Conservation (phyloP, 345 rosid genomes). For the Aquilaria sinensis region DNA sequence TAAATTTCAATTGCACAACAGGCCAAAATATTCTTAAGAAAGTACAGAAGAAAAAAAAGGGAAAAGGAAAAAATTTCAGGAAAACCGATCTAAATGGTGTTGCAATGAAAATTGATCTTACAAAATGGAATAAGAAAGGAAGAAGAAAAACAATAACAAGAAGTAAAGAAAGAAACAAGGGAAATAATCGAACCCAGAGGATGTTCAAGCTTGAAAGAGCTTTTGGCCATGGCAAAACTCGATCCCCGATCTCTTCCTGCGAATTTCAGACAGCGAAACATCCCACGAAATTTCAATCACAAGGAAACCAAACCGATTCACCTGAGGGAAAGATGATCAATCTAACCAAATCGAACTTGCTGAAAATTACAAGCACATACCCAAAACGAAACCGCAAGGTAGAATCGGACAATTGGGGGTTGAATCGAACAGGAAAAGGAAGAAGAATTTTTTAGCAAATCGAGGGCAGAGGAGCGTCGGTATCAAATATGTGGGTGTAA, state of each 20-base stretch:
- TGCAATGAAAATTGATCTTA: background rate
- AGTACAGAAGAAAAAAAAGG: too few relatives aligned
- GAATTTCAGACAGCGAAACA: constrained; percentile 41
- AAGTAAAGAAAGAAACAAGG: background rate
- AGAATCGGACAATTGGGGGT: constrained; percentile 8
- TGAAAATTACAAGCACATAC: constrained; percentile 15
- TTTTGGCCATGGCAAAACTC: constrained; percentile 45
- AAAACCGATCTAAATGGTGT: too few relatives aligned
- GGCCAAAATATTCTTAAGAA: too few relatives aligned
- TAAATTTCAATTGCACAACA: too few relatives aligned
- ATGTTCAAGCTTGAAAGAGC: constrained; percentile 60
- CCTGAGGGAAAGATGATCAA: background rate
- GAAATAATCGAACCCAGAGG: constrained; percentile 48
- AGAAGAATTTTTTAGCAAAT: constrained; percentile 15
- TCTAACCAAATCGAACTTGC: background rate
- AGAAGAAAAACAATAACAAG: background rate
- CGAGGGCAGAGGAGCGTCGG: constrained; percentile 14
- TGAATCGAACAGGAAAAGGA: constrained; percentile 1
- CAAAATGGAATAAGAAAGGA: background rate
- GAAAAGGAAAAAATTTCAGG: too few relatives aligned
- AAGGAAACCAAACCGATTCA: background rate
- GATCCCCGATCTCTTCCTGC: constrained; percentile 30
- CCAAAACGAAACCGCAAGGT: constrained; percentile 23
- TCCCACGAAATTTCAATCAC: constrained; percentile 12
- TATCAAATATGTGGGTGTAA: constrained; percentile 9